Base-by-base conservation (phyloP, 331 rosid species). In the Pyrus hybrid region DNA sequence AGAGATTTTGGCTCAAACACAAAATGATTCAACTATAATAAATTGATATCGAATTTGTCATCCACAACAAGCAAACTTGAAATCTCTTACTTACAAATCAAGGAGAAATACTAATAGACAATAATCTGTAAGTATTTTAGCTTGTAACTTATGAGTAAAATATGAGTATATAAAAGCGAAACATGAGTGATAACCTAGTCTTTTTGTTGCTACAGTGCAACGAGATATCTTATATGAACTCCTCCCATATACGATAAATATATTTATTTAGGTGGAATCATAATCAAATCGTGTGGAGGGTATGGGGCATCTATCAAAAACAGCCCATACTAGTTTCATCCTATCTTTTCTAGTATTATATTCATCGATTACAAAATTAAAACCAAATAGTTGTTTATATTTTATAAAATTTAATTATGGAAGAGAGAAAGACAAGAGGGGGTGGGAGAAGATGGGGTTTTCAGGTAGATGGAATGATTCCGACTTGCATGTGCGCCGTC, bases 381-480 rank as follows among this genome's bases (percentile, higher is more conserved):
- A 49, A 49, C 4, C 56, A 49, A 11, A 22, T 11, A 22, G 4
- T 58, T 58, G 63, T 22, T 22, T 58, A 10, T 57, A 21, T 21
- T 58, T 13, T 23, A 21, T 21, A 5, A 58, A 22, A 58, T 58
- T 58, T 58, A 17, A 49, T 49, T 49, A 43, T 66, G 33, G 17
- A n/a, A 43, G 37, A 12, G 74, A 73, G 63, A 69, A 64, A 35
- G 76, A 79, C 51, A 65, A 81, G 21, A 16, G 3, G 33, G 22
- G 67, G 77, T 77, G 75, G 75, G 74, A 64, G 78, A 73, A 75
- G 83, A 76, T 76, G 80, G 74, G 62, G 73, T 74, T 80, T 83
- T 81, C 80, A 63, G 85, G 80, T 84, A 80, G 93, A 75, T 85
- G 91, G 91, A 87, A 89, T 77, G 85, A 89, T 89, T 88, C 82